Evolutionary conservation across 163 green algal genomes (phyloP).

Genomic region (Scenedesmus sp.): DNA sequence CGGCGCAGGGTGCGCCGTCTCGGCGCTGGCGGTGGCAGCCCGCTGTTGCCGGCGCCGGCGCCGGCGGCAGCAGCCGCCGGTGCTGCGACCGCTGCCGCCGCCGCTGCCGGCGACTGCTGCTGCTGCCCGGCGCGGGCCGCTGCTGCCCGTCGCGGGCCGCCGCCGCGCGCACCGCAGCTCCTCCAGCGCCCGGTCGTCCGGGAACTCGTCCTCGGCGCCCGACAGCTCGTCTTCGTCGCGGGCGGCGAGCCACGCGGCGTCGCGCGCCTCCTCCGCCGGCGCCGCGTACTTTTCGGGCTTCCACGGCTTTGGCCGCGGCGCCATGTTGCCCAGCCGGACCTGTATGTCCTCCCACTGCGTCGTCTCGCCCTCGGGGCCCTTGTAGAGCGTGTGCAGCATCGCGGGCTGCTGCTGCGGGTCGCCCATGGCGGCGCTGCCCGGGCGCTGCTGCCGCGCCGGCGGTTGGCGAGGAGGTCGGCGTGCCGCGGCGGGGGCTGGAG

Average conservation of each 20-base stretch:
- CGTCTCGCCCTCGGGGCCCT: slow-evolving; percentile 72
- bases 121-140: neutral
- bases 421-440: no score
- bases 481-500: no score
- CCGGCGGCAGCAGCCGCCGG: neutral
- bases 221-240: slow-evolving; percentile 68
- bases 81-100: neutral
- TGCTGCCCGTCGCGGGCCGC: no score
- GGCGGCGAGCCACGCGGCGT: slow-evolving; percentile 46
- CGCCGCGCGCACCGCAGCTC: slow-evolving; percentile 75
- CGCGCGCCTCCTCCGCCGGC: slow-evolving; percentile 56
- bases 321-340: slow-evolving; percentile 76
- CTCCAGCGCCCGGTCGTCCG: slow-evolving; percentile 81
- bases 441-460: no score
- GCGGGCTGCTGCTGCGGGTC: no score
- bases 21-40: neutral
- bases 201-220: slow-evolving; percentile 81
- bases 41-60: neutral
- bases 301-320: slow-evolving; percentile 62
- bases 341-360: slow-evolving; percentile 96
- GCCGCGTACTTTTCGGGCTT: slow-evolving; percentile 67
- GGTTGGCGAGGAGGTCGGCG: no score
- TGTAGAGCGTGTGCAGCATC: slow-evolving; percentile 88
- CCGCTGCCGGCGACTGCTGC: neutral
- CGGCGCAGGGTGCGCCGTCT: neutral